These are phyloP conservation scores for Termitomyces sp. DNA, from an alignment of 768 basidiomycete species.

Conservation along the genomic window DNA sequence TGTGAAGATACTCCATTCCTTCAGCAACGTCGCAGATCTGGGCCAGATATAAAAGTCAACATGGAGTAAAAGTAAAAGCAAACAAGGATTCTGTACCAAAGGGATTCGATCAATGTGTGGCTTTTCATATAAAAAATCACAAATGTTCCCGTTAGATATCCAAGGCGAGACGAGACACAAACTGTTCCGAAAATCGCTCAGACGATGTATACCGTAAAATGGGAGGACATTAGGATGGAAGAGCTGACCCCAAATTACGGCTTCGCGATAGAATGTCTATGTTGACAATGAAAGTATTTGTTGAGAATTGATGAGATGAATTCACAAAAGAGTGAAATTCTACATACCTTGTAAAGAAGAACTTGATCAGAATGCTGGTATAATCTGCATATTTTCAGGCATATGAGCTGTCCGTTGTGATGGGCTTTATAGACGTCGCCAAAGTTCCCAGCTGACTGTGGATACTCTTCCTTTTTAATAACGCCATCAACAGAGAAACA, in stretches of 20 bases:
- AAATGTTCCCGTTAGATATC: constrained; percentile 35
- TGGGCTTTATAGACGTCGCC: constrained; percentile 28
- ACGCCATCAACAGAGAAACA: constrained; percentile 20
- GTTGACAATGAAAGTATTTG: not conserved
- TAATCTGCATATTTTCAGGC: constrained; percentile 26
- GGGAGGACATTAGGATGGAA: constrained; percentile 28
- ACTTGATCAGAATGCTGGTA: constrained; percentile 21
- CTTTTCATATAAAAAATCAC: constrained; percentile 18
- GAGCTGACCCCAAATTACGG: constrained; percentile 12
- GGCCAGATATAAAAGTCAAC: not conserved
- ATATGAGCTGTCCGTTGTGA: constrained; percentile 20
- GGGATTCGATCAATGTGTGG: constrained; percentile 9
- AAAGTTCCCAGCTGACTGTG: constrained; percentile 23
- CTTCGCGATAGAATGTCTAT: constrained; percentile 14
- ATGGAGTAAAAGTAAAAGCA: constrained; percentile 9
- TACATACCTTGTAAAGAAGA: constrained; percentile 22
- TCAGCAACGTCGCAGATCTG: constrained; percentile 29
- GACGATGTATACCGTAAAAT: constrained; percentile 36
- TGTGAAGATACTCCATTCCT: constrained; percentile 35
- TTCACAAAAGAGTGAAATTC: not conserved
- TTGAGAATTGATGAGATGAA: not conserved
- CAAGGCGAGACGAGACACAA: constrained; percentile 35
- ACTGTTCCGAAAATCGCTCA: constrained; percentile 21
- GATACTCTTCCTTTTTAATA: constrained; percentile 5
- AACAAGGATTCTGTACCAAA: not conserved